Evolutionary conservation across 768 basidiomycete species (phyloP).

Genomic region (Kockovaella imperatae): DNA sequence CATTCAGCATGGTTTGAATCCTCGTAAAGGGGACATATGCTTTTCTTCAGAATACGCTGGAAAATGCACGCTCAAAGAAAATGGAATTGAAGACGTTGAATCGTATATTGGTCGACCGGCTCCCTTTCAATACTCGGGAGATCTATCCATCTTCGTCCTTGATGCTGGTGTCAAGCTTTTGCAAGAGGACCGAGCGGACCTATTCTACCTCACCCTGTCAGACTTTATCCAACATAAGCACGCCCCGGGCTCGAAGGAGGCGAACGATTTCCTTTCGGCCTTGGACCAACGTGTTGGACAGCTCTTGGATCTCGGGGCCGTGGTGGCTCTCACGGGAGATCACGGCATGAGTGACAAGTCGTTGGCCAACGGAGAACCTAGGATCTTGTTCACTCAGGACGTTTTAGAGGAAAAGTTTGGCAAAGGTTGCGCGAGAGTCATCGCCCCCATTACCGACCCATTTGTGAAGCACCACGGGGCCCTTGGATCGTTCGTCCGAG

Average conservation of each 20-base stretch:
- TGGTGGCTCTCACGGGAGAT: conserved; percentile 2
- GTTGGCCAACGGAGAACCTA: not conserved
- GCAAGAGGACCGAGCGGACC: conserved; percentile 2
- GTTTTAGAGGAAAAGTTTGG: not conserved
- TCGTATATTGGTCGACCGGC: conserved; percentile 2
- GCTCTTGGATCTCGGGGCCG: conserved; percentile 2
- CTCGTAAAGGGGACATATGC: conserved; percentile 1
- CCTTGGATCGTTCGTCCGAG: conserved; percentile 1
- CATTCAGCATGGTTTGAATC: conserved; percentile 2
- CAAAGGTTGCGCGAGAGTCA: not conserved
- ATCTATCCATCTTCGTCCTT: conserved; percentile 4
- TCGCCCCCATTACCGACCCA: conserved; percentile 5
- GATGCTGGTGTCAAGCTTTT: conserved; percentile 5
- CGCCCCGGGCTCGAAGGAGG: conserved; percentile 1
- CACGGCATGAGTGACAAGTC: conserved; percentile 6
- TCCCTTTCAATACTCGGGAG: conserved; percentile 5
- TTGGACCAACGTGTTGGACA: conserved; percentile 1
- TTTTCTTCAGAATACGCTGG: conserved; percentile 4
- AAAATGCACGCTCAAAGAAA: conserved; percentile 1
- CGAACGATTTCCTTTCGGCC: conserved; percentile 1
- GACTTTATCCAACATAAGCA: conserved; percentile 7
- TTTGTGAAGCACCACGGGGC: conserved; percentile 3
- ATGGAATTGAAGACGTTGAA: conserved; percentile 4
- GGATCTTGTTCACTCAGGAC: conserved; percentile 1
- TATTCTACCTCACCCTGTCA: conserved; percentile 8